Base-by-base conservation (phyloP, 495 filamentous ascomycete species). In the Hypoxylon perforatum region DNA sequence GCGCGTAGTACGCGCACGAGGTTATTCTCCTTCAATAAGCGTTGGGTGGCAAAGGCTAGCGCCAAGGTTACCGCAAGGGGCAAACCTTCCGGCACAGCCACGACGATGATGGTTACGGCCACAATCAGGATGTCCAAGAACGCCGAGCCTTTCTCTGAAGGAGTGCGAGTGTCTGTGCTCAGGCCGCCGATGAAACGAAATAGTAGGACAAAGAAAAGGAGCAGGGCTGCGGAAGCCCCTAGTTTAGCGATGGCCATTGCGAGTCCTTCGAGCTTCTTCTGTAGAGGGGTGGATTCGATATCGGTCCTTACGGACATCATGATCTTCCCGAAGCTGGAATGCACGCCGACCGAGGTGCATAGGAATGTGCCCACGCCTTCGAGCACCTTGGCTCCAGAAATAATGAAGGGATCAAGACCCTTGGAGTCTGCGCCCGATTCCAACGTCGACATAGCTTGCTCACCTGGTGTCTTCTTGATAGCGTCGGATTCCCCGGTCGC, bases 111-210 rank as follows among this genome's bases (percentile, higher is more conserved):
- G 3, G 91, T 94, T 44, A 94, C 88, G 38, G 92, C 87, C 12
- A 92, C 90, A 57, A 95, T 93, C 57, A 94, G 87, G 61, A 95
- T 93, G 51, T 88, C 85, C 49, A 94, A 81, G 77, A 94, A 94
- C 38, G 81, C 80, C 75, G 92, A 89, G 41, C 88, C 91, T 75
- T 92, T 94, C 41, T 83, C 77, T 4, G 85, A 77, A 9, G 86
- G 77, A 14, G 81, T 73, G 4, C 55, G 67, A 10, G 73, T 63
- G 23, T 82, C 80, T 12, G 63, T 52, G 9, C 81, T 81, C 15
- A 94, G 77, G 11, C 84, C 69, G n/a, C 80, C 86, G n/a, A 92
- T 73, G 73, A 93, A 94, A 49, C 88, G 87, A 76, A 94, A 91
- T 53, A 92, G 84, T 7, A 92, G 82, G 22, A 92, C 88, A 33